phyloP scores from a whole-genome alignment of 257 asterid species.

The Catharanthus roseus region DNA sequence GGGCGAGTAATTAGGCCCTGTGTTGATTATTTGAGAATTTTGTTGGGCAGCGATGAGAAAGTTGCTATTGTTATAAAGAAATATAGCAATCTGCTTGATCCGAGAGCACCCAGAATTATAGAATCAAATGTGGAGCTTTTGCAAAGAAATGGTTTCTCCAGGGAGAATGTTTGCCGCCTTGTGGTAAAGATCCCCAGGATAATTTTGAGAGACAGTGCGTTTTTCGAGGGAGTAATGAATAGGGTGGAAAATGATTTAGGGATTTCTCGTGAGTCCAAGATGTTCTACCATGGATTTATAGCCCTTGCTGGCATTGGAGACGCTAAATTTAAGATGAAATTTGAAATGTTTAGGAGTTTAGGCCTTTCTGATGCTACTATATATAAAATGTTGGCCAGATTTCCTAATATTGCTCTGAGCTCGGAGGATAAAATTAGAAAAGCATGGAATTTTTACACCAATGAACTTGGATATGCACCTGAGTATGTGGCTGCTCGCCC shows the following conservation, averaged over 20 bases:
- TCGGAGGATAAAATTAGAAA: slow-evolving; percentile 9
- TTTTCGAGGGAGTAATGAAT: slow-evolving; percentile 8
- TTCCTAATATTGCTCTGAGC: neutral
- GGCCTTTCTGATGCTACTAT: slow-evolving; percentile 23
- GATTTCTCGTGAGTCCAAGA: slow-evolving; percentile 13
- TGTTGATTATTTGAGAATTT: slow-evolving; percentile 14
- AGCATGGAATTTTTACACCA: slow-evolving; percentile 6
- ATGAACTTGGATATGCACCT: slow-evolving; percentile 6
- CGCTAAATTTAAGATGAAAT: slow-evolving; percentile 14
- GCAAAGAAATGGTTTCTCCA: slow-evolving; percentile 12
- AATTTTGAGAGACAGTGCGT: neutral
- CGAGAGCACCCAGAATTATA: neutral
- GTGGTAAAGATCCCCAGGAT: too few species aligned
- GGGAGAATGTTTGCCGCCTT: neutral
- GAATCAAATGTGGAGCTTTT: slow-evolving; percentile 1
- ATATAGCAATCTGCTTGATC: slow-evolving; percentile 6
- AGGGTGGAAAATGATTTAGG: slow-evolving; percentile 25
- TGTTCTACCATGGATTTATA: slow-evolving; percentile 21
- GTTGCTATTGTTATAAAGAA: slow-evolving; percentile 12
- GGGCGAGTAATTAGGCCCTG: neutral
- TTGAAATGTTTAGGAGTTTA: slow-evolving; percentile 21
- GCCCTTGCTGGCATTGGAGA: neutral
- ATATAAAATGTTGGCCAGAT: neutral
- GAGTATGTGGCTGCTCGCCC: slow-evolving; percentile 11
- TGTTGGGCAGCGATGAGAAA: slow-evolving; percentile 19